phyloP scores from a whole-genome alignment of 805 yeast genomes.

The Kluyveromyces dobzhanskii region DNA sequence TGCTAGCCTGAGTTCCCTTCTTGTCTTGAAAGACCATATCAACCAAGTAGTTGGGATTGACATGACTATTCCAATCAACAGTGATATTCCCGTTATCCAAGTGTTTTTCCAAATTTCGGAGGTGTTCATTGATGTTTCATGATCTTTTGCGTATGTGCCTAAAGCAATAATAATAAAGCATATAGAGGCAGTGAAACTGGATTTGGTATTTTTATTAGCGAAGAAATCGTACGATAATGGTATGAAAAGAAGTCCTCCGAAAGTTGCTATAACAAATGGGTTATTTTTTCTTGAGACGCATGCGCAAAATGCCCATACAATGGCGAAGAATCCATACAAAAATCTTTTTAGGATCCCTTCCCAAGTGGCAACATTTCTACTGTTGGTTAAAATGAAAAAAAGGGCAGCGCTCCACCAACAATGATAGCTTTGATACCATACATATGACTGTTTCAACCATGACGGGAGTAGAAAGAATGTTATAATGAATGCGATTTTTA shows the following conservation, averaged over 20 bases:
- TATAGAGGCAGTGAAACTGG: conserved; percentile 34
- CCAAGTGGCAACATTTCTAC: conserved; percentile 35
- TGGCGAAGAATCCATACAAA: conserved; percentile 32
- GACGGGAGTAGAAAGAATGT: conserved; percentile 36
- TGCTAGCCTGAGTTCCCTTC: conserved; percentile 34
- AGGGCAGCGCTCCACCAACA: conserved; percentile 38
- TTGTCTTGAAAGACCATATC: conserved; percentile 41
- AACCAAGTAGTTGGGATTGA: conserved; percentile 37
- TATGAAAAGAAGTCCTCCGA: conserved; percentile 31
- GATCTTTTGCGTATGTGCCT: conserved; percentile 22
- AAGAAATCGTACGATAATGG: conserved; percentile 30
- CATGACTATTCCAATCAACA: conserved; percentile 32
- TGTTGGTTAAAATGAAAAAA: conserved; percentile 33
- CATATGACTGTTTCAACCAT: conserved; percentile 32
- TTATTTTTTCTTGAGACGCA: conserved; percentile 31
- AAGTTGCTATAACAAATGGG: conserved; percentile 34
- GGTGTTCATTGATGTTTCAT: conserved; percentile 10
- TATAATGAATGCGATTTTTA: conserved; percentile 32
- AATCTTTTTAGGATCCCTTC: conserved; percentile 27
- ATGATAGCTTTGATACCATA: conserved; percentile 37
- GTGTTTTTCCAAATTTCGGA: conserved; percentile 29
- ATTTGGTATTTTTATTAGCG: conserved; percentile 34
- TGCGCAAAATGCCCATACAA: conserved; percentile 43
- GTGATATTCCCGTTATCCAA: conserved; percentile 34
- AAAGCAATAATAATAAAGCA: conserved; percentile 35